These are phyloP conservation scores for Backusella sp. DNA, from an alignment of 192 early-diverging fungal species.

Conservation along the genomic window DNA sequence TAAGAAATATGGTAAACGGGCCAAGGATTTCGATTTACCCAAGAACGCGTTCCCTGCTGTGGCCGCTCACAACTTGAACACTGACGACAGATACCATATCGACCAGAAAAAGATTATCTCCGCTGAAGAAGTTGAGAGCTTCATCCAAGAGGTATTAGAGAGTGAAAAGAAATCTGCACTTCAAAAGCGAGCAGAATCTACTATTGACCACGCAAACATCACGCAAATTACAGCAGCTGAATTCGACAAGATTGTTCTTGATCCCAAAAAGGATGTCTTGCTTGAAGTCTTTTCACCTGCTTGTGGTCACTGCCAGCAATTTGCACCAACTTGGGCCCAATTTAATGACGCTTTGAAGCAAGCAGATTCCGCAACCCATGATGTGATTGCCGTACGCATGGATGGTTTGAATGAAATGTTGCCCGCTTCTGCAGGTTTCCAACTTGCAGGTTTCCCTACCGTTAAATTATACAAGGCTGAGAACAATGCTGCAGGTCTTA, in stretches of 20 bases:
- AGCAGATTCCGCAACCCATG: conserved; percentile 43
- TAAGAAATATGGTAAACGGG: conserved; percentile 51
- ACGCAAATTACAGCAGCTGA: conserved; percentile 81
- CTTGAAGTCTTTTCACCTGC: conserved; percentile 90
- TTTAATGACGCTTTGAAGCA: conserved; percentile 51
- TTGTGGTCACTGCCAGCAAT: conserved; percentile 76
- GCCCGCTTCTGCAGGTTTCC: conserved; percentile 63
- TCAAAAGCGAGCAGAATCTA: conserved; percentile 71
- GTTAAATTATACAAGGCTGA: conserved; percentile 85
- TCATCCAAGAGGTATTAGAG: conserved; percentile 38
- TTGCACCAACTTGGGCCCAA: conserved; percentile 80
- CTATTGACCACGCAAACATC: conserved; percentile 46
- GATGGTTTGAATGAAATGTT: conserved; percentile 93
- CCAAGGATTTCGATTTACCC: conserved; percentile 50
- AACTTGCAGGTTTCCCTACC: conserved; percentile 91
- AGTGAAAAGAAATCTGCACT: conserved; percentile 71
- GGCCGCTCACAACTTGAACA: conserved; percentile 41
- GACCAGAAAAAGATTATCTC: background rate
- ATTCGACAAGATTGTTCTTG: conserved; percentile 81
- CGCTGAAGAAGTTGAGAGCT: background rate
- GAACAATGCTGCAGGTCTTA: conserved; percentile 41
- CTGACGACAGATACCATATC: background rate
- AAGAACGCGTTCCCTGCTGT: conserved; percentile 60
- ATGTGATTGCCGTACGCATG: conserved; percentile 76
- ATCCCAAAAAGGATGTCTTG: conserved; percentile 83